Percentiles rank a stretch among this genome's conserved stretches.
phyloP scores from a whole-genome alignment of 2,329 filamentous ascomycete species.

The Cercospora zeina region DNA sequence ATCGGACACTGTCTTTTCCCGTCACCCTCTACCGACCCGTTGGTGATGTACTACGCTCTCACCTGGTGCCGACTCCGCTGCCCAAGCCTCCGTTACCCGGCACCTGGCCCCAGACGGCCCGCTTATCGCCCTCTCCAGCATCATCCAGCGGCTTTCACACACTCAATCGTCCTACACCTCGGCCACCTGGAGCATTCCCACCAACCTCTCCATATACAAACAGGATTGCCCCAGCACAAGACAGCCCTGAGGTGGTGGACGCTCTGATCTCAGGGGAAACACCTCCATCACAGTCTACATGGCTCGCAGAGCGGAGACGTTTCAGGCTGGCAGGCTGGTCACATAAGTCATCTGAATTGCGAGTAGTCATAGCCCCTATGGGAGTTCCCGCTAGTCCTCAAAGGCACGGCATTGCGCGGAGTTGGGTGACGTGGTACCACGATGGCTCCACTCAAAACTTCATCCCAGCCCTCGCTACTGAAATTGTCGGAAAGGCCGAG shows the following conservation, averaged over 20 bases:
- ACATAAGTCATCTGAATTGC: not conserved
- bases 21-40: not conserved
- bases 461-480: conserved; percentile 13
- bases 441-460: conserved; percentile 9
- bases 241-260: not conserved
- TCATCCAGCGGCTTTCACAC: not conserved
- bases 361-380: not conserved
- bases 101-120: not conserved
- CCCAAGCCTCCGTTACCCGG: not conserved
- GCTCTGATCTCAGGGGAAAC: not conserved
- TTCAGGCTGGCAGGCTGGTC: not conserved
- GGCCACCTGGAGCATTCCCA: conserved; percentile 5
- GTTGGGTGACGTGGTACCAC: conserved; percentile 7
- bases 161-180: not conserved
- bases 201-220: not conserved
- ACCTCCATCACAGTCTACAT: not conserved
- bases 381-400: conserved; percentile 6
- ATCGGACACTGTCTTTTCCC: conserved; percentile 1
- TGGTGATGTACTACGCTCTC: not conserved
- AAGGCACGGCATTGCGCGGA: not conserved
- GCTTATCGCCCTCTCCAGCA: not conserved
- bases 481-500: conserved; percentile 4
- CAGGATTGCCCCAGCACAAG: conserved; percentile 5
- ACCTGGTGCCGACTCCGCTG: conserved; percentile 3
- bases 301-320: not conserved